Evolutionary conservation across 2,329 filamentous ascomycete species (phyloP), one percentile per base, ranked within the genome.

Genomic region (Colletotrichum shisoi): DNA sequence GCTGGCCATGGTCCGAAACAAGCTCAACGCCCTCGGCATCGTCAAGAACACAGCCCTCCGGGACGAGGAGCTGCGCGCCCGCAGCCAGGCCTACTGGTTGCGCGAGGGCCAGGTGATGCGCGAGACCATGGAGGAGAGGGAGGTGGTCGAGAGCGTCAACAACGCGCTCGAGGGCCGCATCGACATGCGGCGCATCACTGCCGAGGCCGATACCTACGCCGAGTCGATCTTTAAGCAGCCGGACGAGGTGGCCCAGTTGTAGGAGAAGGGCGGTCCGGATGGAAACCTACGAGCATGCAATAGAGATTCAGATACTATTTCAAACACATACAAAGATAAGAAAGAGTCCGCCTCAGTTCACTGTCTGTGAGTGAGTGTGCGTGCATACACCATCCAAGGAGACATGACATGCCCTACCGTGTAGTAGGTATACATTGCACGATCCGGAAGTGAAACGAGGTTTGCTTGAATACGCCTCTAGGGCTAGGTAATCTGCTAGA

Each of bases 1-100:
- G 3, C 77, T 96, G 56, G 85, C 87, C 49, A 79, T 79, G 5
- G 82, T 86, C 13, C 85, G 88, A 75, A 84, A 86, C 62, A 93
- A 90, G 76, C 76, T 96, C 68, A 88, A 86, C 71, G 91, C 91
- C 0, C 80, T 91, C 44, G 91, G 88, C 8, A 88, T 96, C 64
- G 80, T 96, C 52, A 87, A 90, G 75, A 97, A 97, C 80, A 92
- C 92, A 3, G 85, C 91, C 17, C 82, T 90, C 63, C 82, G 94
- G 62, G 92, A 97, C 78, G 84, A 87, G 69, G 85, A 85, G 49
- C 79, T 97, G 76, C 87, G 93, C 67, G 82, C 78, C 2, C 84
- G 85, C 65, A 85, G 85, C 57, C 85, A 89, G 71, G 84, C 82
- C 17, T 97, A 97, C 79, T 98, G 94, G 94, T 80, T 83, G 11